These are phyloP conservation scores for Colletotrichum noveboracense DNA, from an alignment of 2,329 filamentous ascomycete genomes.

Conservation along the genomic window DNA sequence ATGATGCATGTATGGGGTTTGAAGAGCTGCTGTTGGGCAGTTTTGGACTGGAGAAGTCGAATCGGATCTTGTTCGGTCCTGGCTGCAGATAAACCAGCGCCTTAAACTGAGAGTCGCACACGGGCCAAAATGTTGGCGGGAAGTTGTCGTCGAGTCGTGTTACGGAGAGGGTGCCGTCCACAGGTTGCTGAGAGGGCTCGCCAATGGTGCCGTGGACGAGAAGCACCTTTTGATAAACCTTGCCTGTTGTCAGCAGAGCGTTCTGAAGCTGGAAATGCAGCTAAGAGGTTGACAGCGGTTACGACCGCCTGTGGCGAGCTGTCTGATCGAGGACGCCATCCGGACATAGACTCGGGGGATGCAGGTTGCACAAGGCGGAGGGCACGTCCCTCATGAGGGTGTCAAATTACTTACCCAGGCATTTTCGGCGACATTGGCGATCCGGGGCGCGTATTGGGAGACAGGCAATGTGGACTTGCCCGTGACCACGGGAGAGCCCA, in stretches of 20 bases:
- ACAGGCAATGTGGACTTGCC: constrained; percentile 64
- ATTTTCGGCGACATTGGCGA: constrained; percentile 80
- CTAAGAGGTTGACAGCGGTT: neutral
- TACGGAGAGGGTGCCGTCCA: constrained; percentile 76
- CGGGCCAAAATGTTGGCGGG: constrained; percentile 84
- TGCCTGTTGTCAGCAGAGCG: constrained; percentile 26
- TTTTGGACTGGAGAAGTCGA: constrained; percentile 88
- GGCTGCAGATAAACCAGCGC: constrained; percentile 88
- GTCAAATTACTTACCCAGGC: constrained; percentile 72
- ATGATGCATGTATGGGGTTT: constrained; percentile 77
- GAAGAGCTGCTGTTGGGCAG: constrained; percentile 71
- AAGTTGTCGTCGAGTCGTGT: constrained; percentile 86
- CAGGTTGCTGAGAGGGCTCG: constrained; percentile 67
- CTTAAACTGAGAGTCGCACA: constrained; percentile 90
- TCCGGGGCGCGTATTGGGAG: constrained; percentile 81
- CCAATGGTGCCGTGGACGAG: constrained; percentile 83
- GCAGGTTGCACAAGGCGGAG: neutral
- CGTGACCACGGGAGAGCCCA: constrained; percentile 60
- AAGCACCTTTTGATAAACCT: constrained; percentile 93
- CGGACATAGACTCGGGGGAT: neutral
- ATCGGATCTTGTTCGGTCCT: constrained; percentile 84
- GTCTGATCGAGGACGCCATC: neutral
- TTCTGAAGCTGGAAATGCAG: constrained; percentile 6
- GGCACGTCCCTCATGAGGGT: neutral
- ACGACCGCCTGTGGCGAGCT: neutral